phyloP scores from a whole-genome alignment of 2,329 filamentous ascomycete genomes.

The Metarhizium brunneum region DNA sequence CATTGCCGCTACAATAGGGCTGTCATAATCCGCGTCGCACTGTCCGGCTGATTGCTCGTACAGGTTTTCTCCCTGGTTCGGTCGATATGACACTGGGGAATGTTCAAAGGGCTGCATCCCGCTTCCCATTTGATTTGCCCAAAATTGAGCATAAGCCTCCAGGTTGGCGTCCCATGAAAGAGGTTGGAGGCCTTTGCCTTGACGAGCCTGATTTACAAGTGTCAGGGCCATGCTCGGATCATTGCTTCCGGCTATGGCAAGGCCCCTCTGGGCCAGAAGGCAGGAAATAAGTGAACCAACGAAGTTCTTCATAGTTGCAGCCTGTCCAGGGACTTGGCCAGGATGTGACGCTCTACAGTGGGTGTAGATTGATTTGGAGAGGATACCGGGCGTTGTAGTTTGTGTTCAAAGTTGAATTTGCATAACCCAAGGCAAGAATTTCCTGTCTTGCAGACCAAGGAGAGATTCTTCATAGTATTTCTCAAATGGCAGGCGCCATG shows the following conservation, averaged over 20 bases:
- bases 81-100: constrained; percentile 19
- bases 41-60: constrained; percentile 21
- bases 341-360: neutral
- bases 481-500: neutral
- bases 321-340: neutral
- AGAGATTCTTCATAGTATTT: neutral
- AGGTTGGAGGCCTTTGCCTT: constrained; percentile 16
- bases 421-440: neutral
- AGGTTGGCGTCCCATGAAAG: constrained; percentile 21
- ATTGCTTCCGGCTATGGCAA: constrained; percentile 10
- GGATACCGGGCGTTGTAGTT: too few species aligned
- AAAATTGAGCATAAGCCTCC: constrained; percentile 22
- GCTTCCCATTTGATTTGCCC: constrained; percentile 24
- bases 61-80: constrained; percentile 25
- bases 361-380: neutral
- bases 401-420: neutral
- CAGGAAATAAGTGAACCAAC: neutral
- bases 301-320: constrained; percentile 5
- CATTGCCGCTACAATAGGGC: constrained; percentile 20
- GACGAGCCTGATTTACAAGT: constrained; percentile 23
- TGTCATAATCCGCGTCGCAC: constrained; percentile 19
- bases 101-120: constrained; percentile 21
- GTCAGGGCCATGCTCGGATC: constrained; percentile 17
- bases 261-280: constrained; percentile 6
- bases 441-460: neutral